Percentiles rank a stretch among this genome's conserved stretches.
phyloP scores from a whole-genome alignment of 2,329 filamentous ascomycete species.

The Chaetomiaceae sp. region DNA sequence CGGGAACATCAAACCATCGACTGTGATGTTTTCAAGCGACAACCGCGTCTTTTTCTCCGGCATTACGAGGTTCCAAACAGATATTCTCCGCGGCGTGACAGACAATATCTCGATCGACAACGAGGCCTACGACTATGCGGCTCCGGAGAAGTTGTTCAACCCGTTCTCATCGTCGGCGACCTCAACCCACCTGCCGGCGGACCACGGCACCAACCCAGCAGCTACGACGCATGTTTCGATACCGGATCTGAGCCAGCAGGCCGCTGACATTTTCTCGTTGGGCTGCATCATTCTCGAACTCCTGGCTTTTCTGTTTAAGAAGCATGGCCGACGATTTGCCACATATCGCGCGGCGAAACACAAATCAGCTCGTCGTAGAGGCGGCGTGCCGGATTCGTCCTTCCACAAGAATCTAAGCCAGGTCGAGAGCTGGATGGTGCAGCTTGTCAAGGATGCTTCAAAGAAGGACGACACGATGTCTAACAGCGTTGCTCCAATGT shows the following conservation, averaged over 20 bases:
- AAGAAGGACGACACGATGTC: conserved; percentile 48
- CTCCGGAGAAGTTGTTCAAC: conserved; percentile 61
- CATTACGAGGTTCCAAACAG: conserved; percentile 46
- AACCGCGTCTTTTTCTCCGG: conserved; percentile 67
- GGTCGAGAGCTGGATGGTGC: conserved; percentile 63
- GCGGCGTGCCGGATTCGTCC: conserved; percentile 62
- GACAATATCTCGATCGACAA: conserved; percentile 55
- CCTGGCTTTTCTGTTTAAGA: conserved; percentile 64
- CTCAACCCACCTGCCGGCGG: conserved; percentile 31
- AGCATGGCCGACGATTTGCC: conserved; percentile 60
- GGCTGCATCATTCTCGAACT: conserved; percentile 71
- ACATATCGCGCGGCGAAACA: conserved; percentile 63
- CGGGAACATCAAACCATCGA: conserved; percentile 65
- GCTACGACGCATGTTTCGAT: conserved; percentile 32
- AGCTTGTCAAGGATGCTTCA: conserved; percentile 55
- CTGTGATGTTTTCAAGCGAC: conserved; percentile 60
- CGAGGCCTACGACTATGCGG: conserved; percentile 68
- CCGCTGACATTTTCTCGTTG: conserved; percentile 68
- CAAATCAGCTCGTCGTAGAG: conserved; percentile 53
- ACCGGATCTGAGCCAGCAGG: conserved; percentile 48
- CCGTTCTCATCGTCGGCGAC: conserved; percentile 27
- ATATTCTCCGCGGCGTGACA: conserved; percentile 38
- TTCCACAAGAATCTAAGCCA: conserved; percentile 69
- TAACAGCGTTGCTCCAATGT: conserved; percentile 47
- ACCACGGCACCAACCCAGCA: conserved; percentile 29